phyloP scores from a whole-genome alignment of 805 yeast species.

The Starmerella vitae region DNA sequence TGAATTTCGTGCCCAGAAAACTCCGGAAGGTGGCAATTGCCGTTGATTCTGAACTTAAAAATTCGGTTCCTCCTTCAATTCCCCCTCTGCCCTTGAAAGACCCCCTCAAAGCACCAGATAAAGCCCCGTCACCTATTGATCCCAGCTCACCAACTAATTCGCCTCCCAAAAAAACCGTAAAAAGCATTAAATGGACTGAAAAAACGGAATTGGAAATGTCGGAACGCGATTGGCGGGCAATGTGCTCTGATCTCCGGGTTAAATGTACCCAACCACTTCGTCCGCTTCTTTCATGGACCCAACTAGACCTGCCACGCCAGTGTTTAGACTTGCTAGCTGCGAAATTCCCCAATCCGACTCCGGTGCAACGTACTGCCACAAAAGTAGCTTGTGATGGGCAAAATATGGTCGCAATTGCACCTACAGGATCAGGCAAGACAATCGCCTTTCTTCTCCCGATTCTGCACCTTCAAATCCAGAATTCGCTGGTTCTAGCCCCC shows the following conservation, averaged over 20 bases:
- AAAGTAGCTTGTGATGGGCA: conserved; percentile 48
- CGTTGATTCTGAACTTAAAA: too few relatives aligned
- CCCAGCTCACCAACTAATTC: too few relatives aligned
- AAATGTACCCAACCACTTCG: conserved; percentile 37
- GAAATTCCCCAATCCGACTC: conserved; percentile 56
- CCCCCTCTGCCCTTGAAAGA: too few relatives aligned
- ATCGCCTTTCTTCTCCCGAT: conserved; percentile 69
- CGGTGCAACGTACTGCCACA: conserved; percentile 80
- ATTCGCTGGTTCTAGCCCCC: conserved; percentile 64
- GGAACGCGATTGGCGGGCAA: conserved; percentile 76
- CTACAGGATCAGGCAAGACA: conserved; percentile 95
- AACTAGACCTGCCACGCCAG: neutral
- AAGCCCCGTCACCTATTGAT: too few relatives aligned
- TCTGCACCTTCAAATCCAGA: conserved; percentile 38
- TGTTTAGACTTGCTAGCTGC: conserved; percentile 37
- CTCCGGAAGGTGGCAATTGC: too few relatives aligned
- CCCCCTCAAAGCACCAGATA: too few relatives aligned
- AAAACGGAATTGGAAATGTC: conserved; percentile 57
- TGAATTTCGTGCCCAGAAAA: neutral
- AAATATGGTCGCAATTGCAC: conserved; percentile 83
- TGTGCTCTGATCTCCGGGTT: conserved; percentile 66
- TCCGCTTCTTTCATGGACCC: conserved; percentile 60
- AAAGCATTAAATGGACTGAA: conserved; percentile 43
- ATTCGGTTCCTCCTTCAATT: too few relatives aligned
- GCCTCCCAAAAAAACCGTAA: too few relatives aligned